A percentile compares a stretch with the other conserved stretches of the same genome.
Conservation (phyloP, 2,329 filamentous ascomycete species). For the Ceratocystis variospora region DNA sequence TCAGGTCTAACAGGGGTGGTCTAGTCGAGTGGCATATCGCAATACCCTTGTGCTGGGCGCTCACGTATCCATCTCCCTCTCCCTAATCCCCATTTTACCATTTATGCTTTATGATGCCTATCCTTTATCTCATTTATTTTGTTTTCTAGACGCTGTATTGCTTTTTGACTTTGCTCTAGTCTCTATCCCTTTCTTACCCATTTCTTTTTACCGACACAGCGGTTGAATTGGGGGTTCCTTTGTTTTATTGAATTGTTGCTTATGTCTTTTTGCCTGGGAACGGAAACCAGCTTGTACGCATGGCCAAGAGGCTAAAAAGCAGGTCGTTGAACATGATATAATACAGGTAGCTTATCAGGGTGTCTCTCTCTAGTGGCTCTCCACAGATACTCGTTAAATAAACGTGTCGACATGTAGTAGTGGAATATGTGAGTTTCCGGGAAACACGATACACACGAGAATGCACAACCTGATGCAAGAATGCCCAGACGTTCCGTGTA, state of each 20-base stretch:
- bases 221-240: background rate
- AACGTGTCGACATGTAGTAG: background rate
- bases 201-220: background rate
- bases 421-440: background rate
- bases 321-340: background rate
- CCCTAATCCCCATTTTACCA: background rate
- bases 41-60: background rate
- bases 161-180: background rate
- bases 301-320: background rate
- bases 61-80: background rate
- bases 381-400: background rate
- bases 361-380: too few species aligned
- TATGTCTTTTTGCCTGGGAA: background rate
- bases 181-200: background rate
- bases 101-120: background rate
- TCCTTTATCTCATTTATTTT: background rate
- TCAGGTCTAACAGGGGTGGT: background rate
- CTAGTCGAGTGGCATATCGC: background rate
- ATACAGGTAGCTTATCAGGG: background rate
- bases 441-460: background rate
- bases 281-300: background rate
- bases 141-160: background rate
- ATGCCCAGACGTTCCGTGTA: background rate
- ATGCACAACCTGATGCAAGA: background rate
- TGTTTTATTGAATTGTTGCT: slow-evolving; percentile 2